Evolutionary conservation across 1,284 basidiomycete species (phyloP).

Genomic region (Puccinia horiana): DNA sequence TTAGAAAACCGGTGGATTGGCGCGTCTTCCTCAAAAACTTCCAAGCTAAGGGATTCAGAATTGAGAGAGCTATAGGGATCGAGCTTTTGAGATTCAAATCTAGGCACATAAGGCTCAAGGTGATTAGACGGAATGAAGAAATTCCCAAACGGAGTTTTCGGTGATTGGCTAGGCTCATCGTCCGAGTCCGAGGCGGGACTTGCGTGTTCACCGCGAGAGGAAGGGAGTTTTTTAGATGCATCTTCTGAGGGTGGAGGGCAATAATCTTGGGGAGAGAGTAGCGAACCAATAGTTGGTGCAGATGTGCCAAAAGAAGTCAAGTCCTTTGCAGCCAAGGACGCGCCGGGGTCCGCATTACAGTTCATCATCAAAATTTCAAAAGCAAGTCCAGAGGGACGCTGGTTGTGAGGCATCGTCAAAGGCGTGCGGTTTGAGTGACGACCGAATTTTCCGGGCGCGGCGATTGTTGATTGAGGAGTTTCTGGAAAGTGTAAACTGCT

Average conservation of each 20-base stretch:
- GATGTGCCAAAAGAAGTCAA: background rate
- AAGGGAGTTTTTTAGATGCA: background rate
- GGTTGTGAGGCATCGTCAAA: background rate
- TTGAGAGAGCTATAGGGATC: background rate
- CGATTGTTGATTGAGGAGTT: background rate
- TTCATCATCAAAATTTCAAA: background rate
- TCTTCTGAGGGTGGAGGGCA: background rate
- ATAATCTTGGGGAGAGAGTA: background rate
- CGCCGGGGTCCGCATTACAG: background rate
- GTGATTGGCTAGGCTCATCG: conserved; percentile 7
- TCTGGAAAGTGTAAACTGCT: background rate
- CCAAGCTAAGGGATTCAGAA: conserved; percentile 9
- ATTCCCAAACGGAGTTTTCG: conserved; percentile 30
- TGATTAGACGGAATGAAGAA: background rate
- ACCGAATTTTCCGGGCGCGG: background rate
- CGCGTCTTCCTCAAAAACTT: background rate
- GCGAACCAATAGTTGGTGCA: background rate
- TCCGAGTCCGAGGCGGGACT: conserved; percentile 23
- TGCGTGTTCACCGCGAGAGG: background rate
- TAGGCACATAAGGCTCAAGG: background rate
- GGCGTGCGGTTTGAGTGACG: background rate
- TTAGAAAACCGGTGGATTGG: background rate
- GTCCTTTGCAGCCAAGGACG: background rate
- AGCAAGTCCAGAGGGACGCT: background rate
- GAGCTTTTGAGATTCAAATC: conserved; percentile 7